A percentile compares a stretch with the other conserved stretches of the same genome.
Conservation (phyloP, 2,329 filamentous ascomycete genomes). For the Aspergillus sp. region DNA sequence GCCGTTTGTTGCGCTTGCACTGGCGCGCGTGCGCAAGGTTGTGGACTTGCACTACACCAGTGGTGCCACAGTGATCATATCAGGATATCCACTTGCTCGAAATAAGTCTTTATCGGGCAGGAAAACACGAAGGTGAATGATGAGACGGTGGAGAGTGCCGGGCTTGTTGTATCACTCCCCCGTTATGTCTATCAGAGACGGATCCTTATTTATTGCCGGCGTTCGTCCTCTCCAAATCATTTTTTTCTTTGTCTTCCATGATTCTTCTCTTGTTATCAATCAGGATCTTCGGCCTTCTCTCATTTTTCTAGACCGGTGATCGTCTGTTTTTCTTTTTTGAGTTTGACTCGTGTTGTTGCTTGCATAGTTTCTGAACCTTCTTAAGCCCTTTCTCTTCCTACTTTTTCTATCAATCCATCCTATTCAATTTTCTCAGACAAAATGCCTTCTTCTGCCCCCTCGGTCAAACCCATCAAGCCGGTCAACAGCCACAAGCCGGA, state of each 20-base stretch:
- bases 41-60: slow-evolving; percentile 1
- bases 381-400: background rate
- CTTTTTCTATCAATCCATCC: background rate
- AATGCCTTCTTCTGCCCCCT: slow-evolving; percentile 29
- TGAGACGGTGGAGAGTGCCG: slow-evolving; percentile 3
- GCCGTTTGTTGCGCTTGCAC: slow-evolving; percentile 5
- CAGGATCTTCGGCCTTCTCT: background rate
- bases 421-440: background rate
- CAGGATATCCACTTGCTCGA: slow-evolving; percentile 7
- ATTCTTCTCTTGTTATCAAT: slow-evolving; percentile 1
- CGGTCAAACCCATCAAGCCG: slow-evolving; percentile 19
- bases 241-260: background rate
- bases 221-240: slow-evolving; percentile 1
- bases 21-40: slow-evolving; percentile 11
- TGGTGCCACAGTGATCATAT: slow-evolving; percentile 15
- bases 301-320: background rate
- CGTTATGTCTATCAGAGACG: background rate
- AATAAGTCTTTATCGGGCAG: slow-evolving; percentile 2
- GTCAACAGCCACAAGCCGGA: slow-evolving; percentile 22
- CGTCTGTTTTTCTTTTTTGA: background rate
- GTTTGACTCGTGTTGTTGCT: background rate
- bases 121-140: background rate
- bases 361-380: background rate
- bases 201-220: slow-evolving; percentile 11
- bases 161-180: background rate